Conservation (phyloP, 306 rosid species). For the Amphicarpaea edgeworthii region DNA sequence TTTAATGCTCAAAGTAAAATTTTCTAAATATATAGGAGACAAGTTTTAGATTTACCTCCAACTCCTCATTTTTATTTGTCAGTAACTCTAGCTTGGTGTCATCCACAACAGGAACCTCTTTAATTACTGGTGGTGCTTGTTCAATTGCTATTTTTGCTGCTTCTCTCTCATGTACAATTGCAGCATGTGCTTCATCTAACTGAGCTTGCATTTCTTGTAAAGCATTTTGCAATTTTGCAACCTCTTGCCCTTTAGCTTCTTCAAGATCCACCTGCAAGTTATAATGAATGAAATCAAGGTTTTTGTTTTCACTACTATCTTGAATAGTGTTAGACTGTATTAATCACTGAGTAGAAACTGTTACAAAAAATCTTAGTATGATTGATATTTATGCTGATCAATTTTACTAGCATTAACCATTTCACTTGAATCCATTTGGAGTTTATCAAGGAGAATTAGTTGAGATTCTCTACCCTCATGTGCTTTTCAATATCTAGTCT, state of each 20-base stretch:
- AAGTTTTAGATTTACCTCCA: slow-evolving; percentile 61
- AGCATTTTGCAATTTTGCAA: slow-evolving; percentile 63
- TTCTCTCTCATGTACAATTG: slow-evolving; percentile 76
- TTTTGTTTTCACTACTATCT: slow-evolving; percentile 27
- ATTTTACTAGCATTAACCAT: slow-evolving; percentile 17
- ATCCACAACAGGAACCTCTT: slow-evolving; percentile 86
- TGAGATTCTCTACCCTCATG: slow-evolving; percentile 64
- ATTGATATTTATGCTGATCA: slow-evolving; percentile 21
- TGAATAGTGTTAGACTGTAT: slow-evolving; percentile 1
- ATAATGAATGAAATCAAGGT: slow-evolving; percentile 23
- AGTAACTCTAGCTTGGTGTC: slow-evolving; percentile 74
- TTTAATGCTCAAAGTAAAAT: slow-evolving; percentile 30
- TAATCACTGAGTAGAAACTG: not conserved
- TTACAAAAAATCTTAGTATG: not conserved
- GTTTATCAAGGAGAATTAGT: slow-evolving; percentile 37
- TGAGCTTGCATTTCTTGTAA: slow-evolving; percentile 74
- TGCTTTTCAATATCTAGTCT: slow-evolving; percentile 85
- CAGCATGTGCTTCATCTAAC: slow-evolving; percentile 75
- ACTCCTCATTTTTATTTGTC: slow-evolving; percentile 66
- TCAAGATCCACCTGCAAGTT: slow-evolving; percentile 76
- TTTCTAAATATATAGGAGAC: slow-evolving; percentile 3
- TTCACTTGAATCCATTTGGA: not conserved
- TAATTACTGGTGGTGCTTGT: slow-evolving; percentile 86
- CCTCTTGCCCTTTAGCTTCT: slow-evolving; percentile 88
- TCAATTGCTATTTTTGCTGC: slow-evolving; percentile 87